These are phyloP conservation scores for Candida namnaoensis DNA, from an alignment of 805 yeast species.

Conservation along the genomic window DNA sequence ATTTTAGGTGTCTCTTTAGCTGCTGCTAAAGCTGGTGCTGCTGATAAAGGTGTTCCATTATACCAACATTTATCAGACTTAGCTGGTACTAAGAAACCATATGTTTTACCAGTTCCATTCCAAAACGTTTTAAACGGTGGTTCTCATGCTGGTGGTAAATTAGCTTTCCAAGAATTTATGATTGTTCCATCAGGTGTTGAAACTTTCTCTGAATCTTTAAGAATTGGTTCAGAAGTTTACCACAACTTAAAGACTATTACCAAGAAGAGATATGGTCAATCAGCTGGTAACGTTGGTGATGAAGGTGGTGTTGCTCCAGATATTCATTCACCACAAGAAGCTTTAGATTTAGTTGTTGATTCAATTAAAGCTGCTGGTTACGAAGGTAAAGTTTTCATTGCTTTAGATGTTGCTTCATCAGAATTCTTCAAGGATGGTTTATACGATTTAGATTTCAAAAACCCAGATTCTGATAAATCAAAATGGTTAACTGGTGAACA, in stretches of 20 bases:
- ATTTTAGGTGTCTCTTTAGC: conserved; percentile 96
- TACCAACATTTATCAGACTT: conserved; percentile 85
- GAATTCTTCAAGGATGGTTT: conserved; percentile 96
- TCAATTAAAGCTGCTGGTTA: conserved; percentile 94
- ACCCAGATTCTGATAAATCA: conserved; percentile 84
- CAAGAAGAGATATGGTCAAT: conserved; percentile 92
- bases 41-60: conserved; percentile 87
- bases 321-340: conserved; percentile 92
- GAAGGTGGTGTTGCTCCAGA: conserved; percentile 99
- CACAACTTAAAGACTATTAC: conserved; percentile 90
- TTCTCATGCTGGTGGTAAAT: conserved; percentile 99
- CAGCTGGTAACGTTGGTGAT: conserved; percentile 99
- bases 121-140: conserved; percentile 99
- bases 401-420: conserved; percentile 94
- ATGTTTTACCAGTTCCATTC: conserved; percentile 97
- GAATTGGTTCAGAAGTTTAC: conserved; percentile 97
- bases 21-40: conserved; percentile 97
- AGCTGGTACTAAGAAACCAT: conserved; percentile 67
- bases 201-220: conserved; percentile 89
- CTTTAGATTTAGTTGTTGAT: conserved; percentile 83
- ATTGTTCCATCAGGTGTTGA: conserved; percentile 92
- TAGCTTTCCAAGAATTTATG: conserved; percentile 99
- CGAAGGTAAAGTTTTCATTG: conserved; percentile 87
- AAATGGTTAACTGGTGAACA: conserved; percentile 87
- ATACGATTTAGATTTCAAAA: conserved; percentile 98